Conservation (phyloP, 768 basidiomycete genomes). For the Trametes maxima region DNA sequence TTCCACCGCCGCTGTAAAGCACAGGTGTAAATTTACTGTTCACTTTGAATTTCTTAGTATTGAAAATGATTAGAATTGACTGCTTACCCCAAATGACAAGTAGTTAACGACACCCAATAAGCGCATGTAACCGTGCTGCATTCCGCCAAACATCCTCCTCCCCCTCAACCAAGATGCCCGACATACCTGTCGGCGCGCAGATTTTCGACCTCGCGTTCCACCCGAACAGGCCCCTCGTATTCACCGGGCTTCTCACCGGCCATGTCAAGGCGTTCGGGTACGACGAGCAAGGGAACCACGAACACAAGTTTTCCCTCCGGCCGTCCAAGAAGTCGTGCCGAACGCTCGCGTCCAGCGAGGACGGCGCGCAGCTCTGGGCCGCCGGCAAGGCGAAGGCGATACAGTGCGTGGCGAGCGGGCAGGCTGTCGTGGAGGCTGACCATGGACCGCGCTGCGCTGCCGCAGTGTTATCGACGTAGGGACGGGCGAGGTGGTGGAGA, state of each 20-base stretch:
- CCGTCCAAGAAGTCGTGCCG: slow-evolving; percentile 87
- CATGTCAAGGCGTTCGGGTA: slow-evolving; percentile 82
- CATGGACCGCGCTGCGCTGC: slow-evolving; percentile 27
- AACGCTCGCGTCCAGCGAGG: slow-evolving; percentile 63
- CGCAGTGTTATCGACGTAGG: slow-evolving; percentile 27
- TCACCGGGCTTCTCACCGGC: slow-evolving; percentile 79
- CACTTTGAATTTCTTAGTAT: too few relatives aligned
- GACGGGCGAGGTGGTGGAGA: slow-evolving; percentile 29
- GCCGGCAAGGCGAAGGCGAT: slow-evolving; percentile 83
- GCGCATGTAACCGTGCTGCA: too few relatives aligned
- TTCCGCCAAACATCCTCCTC: too few relatives aligned
- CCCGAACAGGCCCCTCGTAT: slow-evolving; percentile 70
- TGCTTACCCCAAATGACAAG: too few relatives aligned
- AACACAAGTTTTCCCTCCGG: slow-evolving; percentile 59
- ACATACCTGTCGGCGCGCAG: slow-evolving; percentile 74
- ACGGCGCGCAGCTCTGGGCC: slow-evolving; percentile 71
- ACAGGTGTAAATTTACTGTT: background rate
- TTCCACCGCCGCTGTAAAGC: too few relatives aligned
- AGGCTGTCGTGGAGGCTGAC: background rate
- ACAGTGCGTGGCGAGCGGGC: slow-evolving; percentile 54
- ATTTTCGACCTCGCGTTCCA: slow-evolving; percentile 92
- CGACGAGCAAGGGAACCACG: slow-evolving; percentile 64
- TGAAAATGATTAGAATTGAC: too few relatives aligned
- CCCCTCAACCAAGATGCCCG: slow-evolving; percentile 42
- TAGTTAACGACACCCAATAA: too few relatives aligned